Evolutionary conservation across 1,139 yeast genomes (phyloP).

Genomic region (Suhomyces maxii): DNA sequence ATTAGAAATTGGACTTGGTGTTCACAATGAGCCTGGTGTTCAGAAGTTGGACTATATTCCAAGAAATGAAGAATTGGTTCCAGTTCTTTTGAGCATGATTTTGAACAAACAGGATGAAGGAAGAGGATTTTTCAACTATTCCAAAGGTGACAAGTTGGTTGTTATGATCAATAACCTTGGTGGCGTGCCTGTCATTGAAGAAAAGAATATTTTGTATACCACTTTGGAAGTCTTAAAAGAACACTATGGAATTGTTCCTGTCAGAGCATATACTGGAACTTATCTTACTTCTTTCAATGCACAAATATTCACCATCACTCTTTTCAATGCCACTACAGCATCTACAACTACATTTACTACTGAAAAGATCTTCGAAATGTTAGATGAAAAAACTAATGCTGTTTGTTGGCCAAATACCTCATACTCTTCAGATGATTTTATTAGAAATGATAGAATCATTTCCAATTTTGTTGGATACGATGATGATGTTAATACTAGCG

Average conservation of each 20-base stretch:
- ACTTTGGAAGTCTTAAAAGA: slow-evolving; percentile 32
- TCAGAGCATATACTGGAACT: slow-evolving; percentile 1
- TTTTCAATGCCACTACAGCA: slow-evolving; percentile 44
- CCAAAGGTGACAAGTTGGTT: slow-evolving; percentile 36
- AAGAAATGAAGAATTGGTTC: slow-evolving; percentile 39
- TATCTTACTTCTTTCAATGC: not conserved
- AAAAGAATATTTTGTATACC: slow-evolving; percentile 35
- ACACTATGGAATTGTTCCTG: slow-evolving; percentile 27
- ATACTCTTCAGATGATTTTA: not conserved
- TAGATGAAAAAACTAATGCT: slow-evolving; percentile 40
- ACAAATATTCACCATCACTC: slow-evolving; percentile 17
- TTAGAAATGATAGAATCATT: not conserved
- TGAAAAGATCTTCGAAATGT: slow-evolving; percentile 35
- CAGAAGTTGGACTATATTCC: slow-evolving; percentile 41
- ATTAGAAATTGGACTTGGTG: slow-evolving; percentile 53
- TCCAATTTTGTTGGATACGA: not conserved
- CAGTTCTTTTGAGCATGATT: slow-evolving; percentile 35
- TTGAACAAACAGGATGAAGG: slow-evolving; percentile 38
- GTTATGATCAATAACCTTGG: slow-evolving; percentile 53
- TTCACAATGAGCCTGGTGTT: slow-evolving; percentile 57
- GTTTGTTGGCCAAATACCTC: slow-evolving; percentile 40
- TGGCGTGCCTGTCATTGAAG: slow-evolving; percentile 50
- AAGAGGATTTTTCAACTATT: slow-evolving; percentile 45
- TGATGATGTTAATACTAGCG: not conserved
- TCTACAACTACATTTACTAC: slow-evolving; percentile 26